Evolutionary conservation across 1,139 yeast species (phyloP).

Genomic region (Blastobotrys ciferrii): DNA sequence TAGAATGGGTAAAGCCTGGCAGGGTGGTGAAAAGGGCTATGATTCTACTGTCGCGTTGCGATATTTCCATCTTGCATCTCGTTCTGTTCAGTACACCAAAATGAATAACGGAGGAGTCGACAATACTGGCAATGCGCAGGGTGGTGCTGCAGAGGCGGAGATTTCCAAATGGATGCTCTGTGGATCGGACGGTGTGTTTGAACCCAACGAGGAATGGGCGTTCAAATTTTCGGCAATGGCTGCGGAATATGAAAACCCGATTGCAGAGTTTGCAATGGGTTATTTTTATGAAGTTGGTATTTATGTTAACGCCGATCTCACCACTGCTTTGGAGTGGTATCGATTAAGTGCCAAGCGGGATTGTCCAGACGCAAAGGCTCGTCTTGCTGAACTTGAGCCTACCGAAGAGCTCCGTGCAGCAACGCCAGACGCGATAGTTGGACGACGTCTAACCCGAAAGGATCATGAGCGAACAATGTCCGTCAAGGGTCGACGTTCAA

Average conservation of each 20-base stretch:
- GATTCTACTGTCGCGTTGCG: slow-evolving; percentile 40
- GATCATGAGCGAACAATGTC: slow-evolving; percentile 31
- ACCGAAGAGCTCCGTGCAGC: slow-evolving; percentile 11
- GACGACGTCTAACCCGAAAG: slow-evolving; percentile 26
- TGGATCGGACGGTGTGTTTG: slow-evolving; percentile 34
- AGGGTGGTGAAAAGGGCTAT: slow-evolving; percentile 38
- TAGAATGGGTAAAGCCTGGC: slow-evolving; percentile 43
- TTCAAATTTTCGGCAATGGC: slow-evolving; percentile 39
- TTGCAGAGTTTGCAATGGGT: slow-evolving; percentile 43
- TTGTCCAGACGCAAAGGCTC: slow-evolving; percentile 35
- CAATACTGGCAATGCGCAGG: slow-evolving; percentile 19
- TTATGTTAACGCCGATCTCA: slow-evolving; percentile 29
- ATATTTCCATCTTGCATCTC: slow-evolving; percentile 40
- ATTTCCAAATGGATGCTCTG: slow-evolving; percentile 44
- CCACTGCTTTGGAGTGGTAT: slow-evolving; percentile 36
- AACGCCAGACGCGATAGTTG: slow-evolving; percentile 12
- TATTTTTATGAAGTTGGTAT: slow-evolving; percentile 44
- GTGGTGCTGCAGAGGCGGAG: slow-evolving; percentile 40
- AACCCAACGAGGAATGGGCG: slow-evolving; percentile 41
- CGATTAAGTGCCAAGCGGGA: slow-evolving; percentile 32
- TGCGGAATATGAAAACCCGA: slow-evolving; percentile 35
- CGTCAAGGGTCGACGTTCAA: slow-evolving; percentile 28
- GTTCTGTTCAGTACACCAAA: slow-evolving; percentile 35
- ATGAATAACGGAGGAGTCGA: slow-evolving; percentile 22
- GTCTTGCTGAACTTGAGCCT: slow-evolving; percentile 29